Conservation (phyloP, 2,329 filamentous ascomycete species). For the Talaromyces pinophilus region DNA sequence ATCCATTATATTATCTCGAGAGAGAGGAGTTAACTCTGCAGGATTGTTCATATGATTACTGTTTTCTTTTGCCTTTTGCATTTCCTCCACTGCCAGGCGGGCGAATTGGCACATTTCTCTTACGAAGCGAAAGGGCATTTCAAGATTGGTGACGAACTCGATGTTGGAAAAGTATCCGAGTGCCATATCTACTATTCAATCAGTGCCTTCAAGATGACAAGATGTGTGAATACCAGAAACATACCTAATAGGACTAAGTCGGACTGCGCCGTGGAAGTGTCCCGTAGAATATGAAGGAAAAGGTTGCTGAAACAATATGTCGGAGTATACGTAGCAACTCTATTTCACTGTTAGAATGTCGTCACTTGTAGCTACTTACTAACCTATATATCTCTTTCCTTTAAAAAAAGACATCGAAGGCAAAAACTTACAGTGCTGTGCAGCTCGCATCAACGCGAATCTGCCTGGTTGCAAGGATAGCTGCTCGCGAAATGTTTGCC, state of each 20-base stretch:
- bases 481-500: not conserved
- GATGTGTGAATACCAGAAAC: not conserved
- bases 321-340: not conserved
- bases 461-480: not conserved
- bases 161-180: slow-evolving; percentile 4
- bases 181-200: not conserved
- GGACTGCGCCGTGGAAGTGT: not conserved
- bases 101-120: slow-evolving; percentile 1
- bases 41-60: not conserved
- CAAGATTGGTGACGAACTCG: not conserved
- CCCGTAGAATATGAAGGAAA: not conserved
- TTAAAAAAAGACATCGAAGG: not conserved
- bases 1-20: not conserved
- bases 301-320: not conserved
- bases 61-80: not conserved
- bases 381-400: too few relatives aligned
- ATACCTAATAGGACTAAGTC: not conserved
- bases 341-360: too few relatives aligned
- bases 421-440: not conserved
- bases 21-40: not conserved
- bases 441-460: not conserved
- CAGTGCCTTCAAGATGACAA: not conserved
- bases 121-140: not conserved
- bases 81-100: not conserved
- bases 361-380: too few relatives aligned